Evolutionary conservation across 2,329 filamentous ascomycete species (phyloP).

Genomic region (Scleromitrula shiraiana): DNA sequence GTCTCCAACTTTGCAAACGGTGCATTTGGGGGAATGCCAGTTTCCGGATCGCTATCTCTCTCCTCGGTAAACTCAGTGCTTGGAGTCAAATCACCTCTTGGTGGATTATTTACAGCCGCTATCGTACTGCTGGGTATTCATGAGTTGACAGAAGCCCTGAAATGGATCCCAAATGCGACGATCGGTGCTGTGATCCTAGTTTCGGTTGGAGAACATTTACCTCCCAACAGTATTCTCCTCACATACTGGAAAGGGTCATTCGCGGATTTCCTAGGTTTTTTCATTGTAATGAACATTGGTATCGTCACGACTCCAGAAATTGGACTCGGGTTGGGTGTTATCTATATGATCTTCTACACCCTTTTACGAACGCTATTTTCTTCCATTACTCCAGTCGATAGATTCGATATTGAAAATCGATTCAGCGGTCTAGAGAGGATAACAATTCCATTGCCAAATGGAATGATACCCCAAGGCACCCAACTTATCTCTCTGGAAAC

Average conservation of each 20-base stretch:
- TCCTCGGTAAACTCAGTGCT: conserved; percentile 60
- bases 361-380: background rate
- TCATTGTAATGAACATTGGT: background rate
- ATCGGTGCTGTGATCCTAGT: conserved; percentile 51
- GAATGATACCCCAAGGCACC: background rate
- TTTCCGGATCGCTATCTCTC: conserved; percentile 58
- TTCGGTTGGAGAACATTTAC: background rate
- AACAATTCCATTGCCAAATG: background rate
- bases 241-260: conserved; percentile 41
- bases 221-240: background rate
- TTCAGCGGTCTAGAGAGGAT: background rate
- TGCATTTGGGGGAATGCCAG: conserved; percentile 56
- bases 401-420: background rate
- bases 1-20: conserved; percentile 55
- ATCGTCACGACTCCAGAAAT: background rate
- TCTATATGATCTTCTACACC: background rate
- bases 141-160: conserved; percentile 50
- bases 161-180: conserved; percentile 61
- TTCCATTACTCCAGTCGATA: background rate
- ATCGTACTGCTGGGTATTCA: conserved; percentile 56
- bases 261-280: conserved; percentile 50
- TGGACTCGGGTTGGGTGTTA: background rate
- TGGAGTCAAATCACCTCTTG: conserved; percentile 53
- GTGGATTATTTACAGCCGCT: conserved; percentile 51
- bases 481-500: conserved; percentile 1